phyloP scores from a whole-genome alignment of 225 moss, liverwort and hornwort genomes.

The Marchantia paleacea region DNA sequence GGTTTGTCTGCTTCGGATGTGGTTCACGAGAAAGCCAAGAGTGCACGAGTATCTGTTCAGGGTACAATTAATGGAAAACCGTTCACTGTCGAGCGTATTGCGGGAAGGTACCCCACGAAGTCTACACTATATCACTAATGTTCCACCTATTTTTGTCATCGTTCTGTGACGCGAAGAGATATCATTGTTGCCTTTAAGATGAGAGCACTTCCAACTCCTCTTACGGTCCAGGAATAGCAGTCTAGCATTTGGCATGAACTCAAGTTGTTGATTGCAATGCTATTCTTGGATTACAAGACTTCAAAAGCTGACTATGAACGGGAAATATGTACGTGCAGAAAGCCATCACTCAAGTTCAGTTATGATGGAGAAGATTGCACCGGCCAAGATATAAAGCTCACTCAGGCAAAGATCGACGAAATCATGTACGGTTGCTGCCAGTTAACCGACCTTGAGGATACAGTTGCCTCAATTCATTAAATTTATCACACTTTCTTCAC shows the following conservation, averaged over 20 bases:
- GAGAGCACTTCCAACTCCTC: too few relatives aligned
- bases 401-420: constrained; percentile 84
- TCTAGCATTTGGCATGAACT: too few relatives aligned
- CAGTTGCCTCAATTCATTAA: background rate
- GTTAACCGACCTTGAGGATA: background rate
- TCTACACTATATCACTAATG: background rate
- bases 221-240: too few relatives aligned
- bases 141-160: background rate
- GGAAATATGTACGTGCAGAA: constrained; percentile 38
- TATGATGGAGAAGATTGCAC: constrained; percentile 79
- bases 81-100: constrained; percentile 74
- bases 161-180: background rate
- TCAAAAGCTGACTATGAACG: background rate
- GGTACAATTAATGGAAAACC: constrained; percentile 72
- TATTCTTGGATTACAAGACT: background rate
- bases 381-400: constrained; percentile 94
- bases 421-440: constrained; percentile 51
- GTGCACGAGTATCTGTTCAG: constrained; percentile 79
- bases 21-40: constrained; percentile 84
- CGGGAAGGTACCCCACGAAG: constrained; percentile 61
- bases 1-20: constrained; percentile 80
- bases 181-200: too few relatives aligned
- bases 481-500: background rate
- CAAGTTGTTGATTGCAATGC: background rate
- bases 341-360: constrained; percentile 60